Conservation (phyloP, 257 asterid genomes). For the Prunella vulgaris region DNA sequence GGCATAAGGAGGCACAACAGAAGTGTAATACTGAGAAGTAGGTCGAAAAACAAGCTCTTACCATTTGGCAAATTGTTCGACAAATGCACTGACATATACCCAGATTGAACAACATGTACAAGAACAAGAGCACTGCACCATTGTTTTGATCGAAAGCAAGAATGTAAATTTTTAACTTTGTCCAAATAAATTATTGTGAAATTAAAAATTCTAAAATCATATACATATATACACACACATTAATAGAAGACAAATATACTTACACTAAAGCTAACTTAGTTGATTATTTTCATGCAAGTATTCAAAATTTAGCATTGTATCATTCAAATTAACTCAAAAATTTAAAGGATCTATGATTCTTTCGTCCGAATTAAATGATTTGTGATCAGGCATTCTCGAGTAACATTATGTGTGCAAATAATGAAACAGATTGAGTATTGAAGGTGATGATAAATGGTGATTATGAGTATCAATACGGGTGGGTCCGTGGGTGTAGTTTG, state of each 20-base stretch:
- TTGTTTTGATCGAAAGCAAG: not conserved
- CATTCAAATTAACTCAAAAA: too few relatives aligned
- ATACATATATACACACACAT: not conserved
- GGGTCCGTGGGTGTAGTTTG: too few relatives aligned
- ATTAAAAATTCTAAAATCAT: not conserved
- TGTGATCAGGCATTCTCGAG: too few relatives aligned
- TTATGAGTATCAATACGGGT: too few relatives aligned
- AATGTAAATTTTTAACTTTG: not conserved
- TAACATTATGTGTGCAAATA: too few relatives aligned
- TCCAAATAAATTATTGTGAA: not conserved
- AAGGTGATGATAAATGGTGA: too few relatives aligned
- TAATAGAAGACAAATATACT: not conserved
- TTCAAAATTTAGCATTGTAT: too few relatives aligned
- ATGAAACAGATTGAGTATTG: too few relatives aligned
- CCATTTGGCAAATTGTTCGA: constrained; percentile 34
- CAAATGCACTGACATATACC: constrained; percentile 75
- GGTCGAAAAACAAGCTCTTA: constrained; percentile 47
- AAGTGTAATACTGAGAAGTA: constrained; percentile 44
- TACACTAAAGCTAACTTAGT: too few relatives aligned
- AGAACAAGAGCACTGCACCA: constrained; percentile 64
- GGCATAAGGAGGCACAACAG: constrained; percentile 54
- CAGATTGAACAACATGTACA: constrained; percentile 64
- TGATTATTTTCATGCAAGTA: too few relatives aligned
- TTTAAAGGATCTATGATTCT: too few relatives aligned
- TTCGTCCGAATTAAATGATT: too few relatives aligned